Evolutionary conservation across 495 filamentous ascomycete genomes (phyloP).

Genomic region (Friedmanniomyces simplex): DNA sequence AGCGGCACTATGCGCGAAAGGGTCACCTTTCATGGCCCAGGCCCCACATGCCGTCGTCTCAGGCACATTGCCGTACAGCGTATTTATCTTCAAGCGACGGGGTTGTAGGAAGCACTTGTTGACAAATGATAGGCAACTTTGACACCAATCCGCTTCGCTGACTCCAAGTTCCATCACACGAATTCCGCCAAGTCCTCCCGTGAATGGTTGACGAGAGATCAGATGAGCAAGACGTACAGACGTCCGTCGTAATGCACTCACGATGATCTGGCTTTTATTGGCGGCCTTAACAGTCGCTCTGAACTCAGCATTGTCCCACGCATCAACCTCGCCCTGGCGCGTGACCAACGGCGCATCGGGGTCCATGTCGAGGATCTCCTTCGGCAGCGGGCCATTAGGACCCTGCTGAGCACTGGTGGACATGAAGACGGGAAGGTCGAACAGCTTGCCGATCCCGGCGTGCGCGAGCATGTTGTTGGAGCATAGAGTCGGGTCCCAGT

Average conservation of each 20-base stretch:
- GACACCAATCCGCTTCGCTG: too few species aligned
- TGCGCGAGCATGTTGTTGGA: slow-evolving; percentile 60
- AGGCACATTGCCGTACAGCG: too few species aligned
- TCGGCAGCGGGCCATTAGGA: slow-evolving; percentile 60
- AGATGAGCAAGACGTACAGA: too few species aligned
- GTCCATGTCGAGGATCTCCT: slow-evolving; percentile 59
- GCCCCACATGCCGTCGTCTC: too few species aligned
- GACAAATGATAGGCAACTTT: too few species aligned
- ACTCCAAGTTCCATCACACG: too few species aligned
- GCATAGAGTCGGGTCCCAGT: slow-evolving; percentile 52
- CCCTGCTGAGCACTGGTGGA: slow-evolving; percentile 53
- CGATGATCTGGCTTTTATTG: slow-evolving; percentile 58
- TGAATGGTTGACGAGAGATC: too few species aligned
- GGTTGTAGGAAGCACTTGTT: too few species aligned
- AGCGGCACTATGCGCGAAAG: background rate
- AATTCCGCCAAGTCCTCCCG: too few species aligned
- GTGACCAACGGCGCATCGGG: slow-evolving; percentile 55
- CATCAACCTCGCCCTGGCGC: slow-evolving; percentile 66
- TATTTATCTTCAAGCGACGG: too few species aligned
- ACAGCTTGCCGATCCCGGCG: slow-evolving; percentile 53
- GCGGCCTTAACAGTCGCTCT: slow-evolving; percentile 53
- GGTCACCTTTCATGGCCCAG: too few species aligned
- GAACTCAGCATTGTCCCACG: slow-evolving; percentile 71
- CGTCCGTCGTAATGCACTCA: slow-evolving; percentile 70
- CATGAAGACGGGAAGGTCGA: slow-evolving; percentile 60